Evolutionary conservation across 2,329 filamentous ascomycete genomes (phyloP), one percentile per base, ranked within the genome.

Genomic region (Rhynchosporium graminicola): DNA sequence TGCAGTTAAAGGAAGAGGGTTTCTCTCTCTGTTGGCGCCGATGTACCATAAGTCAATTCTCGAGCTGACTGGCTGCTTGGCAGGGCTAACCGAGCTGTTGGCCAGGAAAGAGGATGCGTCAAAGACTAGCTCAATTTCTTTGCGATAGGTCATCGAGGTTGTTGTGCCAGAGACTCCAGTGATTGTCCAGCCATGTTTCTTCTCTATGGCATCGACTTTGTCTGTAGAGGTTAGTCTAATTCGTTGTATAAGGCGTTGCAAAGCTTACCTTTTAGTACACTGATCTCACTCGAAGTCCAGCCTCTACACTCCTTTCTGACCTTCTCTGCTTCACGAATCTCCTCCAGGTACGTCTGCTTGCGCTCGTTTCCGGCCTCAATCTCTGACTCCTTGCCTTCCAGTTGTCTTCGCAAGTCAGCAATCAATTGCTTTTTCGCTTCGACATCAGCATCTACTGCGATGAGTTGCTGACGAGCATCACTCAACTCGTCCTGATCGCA

Each of bases 271-370:
- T 93, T 92, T n/a, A 96, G 80, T 45, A 80, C 79, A 66, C 83
- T 83, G 66, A 98, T 91, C 76, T 98, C 95, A 33, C 83, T 87
- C 58, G 88, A 85, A 61, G 88, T 94, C 88, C 93, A 97, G 45
- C 94, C 93, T 59, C 93, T 87, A 74, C 90, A 96, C 71, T 96
- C 90, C 74, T 97, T 92, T 65, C 90, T 85, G 31, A 96, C 81
- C 67, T 87, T 87, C 74, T 97, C 92, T 0, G 93, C 91, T 70
- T 92, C 88, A 63, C 86, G 83, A 62, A 96, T 97, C 54, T 95
- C 90, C 33, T 85, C 82, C 36, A 88, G 72, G 68, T 84, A 92
- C 69, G 87, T 82, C 59, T 86, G 77, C 74, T 94, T 97, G 70
- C 86, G 83, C 63, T 87, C 81, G 7, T 82, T 80, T 51, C 88